Evolutionary conservation across 345 rosid genomes (phyloP).

Genomic region (Hibiscus trionum): DNA sequence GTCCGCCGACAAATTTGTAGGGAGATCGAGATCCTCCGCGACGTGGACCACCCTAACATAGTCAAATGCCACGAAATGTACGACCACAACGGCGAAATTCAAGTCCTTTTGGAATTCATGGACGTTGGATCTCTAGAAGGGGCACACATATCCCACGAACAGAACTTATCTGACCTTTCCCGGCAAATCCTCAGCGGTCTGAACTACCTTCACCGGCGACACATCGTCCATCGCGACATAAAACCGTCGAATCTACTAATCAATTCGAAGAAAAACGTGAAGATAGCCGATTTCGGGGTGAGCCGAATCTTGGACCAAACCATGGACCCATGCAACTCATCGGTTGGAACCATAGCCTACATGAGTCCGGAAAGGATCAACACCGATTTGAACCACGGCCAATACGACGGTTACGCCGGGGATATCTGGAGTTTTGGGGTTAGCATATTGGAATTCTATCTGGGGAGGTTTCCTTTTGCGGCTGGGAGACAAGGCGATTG

Average conservation of each 20-base stretch:
- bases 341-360: slow-evolving; percentile 92
- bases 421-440: slow-evolving; percentile 98
- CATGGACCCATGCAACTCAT: slow-evolving; percentile 87
- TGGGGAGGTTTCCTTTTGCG: slow-evolving; percentile 77
- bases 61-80: slow-evolving; percentile 86
- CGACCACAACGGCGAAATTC: slow-evolving; percentile 84
- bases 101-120: slow-evolving; percentile 79
- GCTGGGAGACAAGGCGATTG: slow-evolving; percentile 80
- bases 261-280: slow-evolving; percentile 54
- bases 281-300: slow-evolving; percentile 95
- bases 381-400: slow-evolving; percentile 85
- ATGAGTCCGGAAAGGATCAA: slow-evolving; percentile 98
- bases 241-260: slow-evolving; percentile 81
- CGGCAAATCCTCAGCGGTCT: slow-evolving; percentile 67
- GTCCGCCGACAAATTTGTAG: slow-evolving; percentile 79
- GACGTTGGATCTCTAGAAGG: slow-evolving; percentile 86
- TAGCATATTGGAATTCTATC: slow-evolving; percentile 72
- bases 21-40: slow-evolving; percentile 84
- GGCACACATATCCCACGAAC: slow-evolving; percentile 43
- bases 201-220: slow-evolving; percentile 67
- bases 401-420: slow-evolving; percentile 71
- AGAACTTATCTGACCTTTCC: slow-evolving; percentile 47
- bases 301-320: slow-evolving; percentile 74
- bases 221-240: slow-evolving; percentile 89
- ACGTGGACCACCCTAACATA: slow-evolving; percentile 71